Percentiles rank a stretch among this genome's conserved stretches.
phyloP scores from a whole-genome alignment of 2,329 filamentous ascomycete genomes.

The Cytospora schulzeri region DNA sequence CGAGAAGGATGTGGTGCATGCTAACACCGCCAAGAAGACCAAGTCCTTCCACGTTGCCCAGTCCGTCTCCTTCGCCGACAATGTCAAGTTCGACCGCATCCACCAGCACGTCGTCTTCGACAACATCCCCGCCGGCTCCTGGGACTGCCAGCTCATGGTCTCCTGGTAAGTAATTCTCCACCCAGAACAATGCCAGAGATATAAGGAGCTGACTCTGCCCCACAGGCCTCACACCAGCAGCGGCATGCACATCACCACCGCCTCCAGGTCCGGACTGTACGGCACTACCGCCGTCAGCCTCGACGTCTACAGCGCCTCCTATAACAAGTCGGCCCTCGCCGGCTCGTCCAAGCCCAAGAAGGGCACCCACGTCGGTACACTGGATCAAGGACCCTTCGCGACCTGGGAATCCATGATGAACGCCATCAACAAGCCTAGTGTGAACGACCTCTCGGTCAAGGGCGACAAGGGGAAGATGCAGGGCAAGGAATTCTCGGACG shows the following conservation, averaged over 20 bases:
- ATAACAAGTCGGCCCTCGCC: conserved; percentile 16
- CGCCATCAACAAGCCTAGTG: conserved; percentile 8
- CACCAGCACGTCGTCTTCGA: conserved; percentile 26
- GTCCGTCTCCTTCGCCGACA: conserved; percentile 24
- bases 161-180: conserved; percentile 15
- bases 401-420: conserved; percentile 27
- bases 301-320: conserved; percentile 27
- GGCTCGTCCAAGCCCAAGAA: conserved; percentile 1
- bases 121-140: conserved; percentile 21
- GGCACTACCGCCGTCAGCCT: conserved; percentile 22
- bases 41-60: conserved; percentile 24
- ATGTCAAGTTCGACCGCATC: conserved; percentile 26
- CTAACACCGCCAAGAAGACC: conserved; percentile 20
- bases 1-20: conserved; percentile 14
- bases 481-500: neutral
- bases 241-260: conserved; percentile 6
- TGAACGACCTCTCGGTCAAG: neutral
- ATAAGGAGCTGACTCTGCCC: neutral
- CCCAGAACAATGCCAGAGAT: too few species aligned
- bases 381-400: conserved; percentile 20
- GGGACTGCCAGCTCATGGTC: conserved; percentile 28
- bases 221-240: conserved; percentile 14
- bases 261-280: conserved; percentile 6
- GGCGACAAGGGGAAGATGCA: conserved; percentile 7
- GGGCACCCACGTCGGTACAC: conserved; percentile 8